Base-by-base conservation (phyloP, 176 grass and related monocot species). In the Calamus simplicifolius region DNA sequence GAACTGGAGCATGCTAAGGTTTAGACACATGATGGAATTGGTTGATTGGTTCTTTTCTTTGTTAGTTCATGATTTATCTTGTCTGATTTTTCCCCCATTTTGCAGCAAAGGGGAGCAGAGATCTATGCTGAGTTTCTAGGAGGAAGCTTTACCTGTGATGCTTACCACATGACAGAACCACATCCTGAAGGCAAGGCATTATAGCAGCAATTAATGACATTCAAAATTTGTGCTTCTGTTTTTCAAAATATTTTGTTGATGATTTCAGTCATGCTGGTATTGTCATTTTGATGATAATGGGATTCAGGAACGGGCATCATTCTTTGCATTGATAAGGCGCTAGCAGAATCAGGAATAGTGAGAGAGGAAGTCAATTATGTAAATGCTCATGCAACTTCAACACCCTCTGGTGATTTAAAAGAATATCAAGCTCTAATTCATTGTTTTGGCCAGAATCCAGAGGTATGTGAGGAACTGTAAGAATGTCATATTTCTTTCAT, bases 361-460 rank as follows among this genome's bases (percentile, higher is more conserved):
- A 99, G 76, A 73, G 88, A 99, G 75, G 88, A 92, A 68, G 63
- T 93, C 19, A 93, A 99, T 75, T 99, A 98, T 67, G 82, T 98
- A 49, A 98, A 98, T 85, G 94, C 94, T 18, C 94, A 98, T 89
- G 94, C 94, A 82, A 93, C 94, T 31, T 98, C 88, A 50, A 98
- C 94, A 77, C 88, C 61, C 29, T 70, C 75, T 29, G 93, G 93
- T 57, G 93, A 98, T 72, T 72, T 98, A 68, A 92, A 98, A 79
- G 93, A 98, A 56, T 98, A 92, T 7, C 84, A 92, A 73, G 93
- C 93, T 59, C 83, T 98, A 5, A 73, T 85, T 28, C 84, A 73
- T 38, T 98, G 87, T 68, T 98, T 98, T 61, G 76, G 88, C 50
- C 73, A 92, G 70, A 98, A 98, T 38, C 81, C 93, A 62, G 63